phyloP scores from a whole-genome alignment of 106 monocot genomes.

The Phalaenopsis aphrodite region DNA sequence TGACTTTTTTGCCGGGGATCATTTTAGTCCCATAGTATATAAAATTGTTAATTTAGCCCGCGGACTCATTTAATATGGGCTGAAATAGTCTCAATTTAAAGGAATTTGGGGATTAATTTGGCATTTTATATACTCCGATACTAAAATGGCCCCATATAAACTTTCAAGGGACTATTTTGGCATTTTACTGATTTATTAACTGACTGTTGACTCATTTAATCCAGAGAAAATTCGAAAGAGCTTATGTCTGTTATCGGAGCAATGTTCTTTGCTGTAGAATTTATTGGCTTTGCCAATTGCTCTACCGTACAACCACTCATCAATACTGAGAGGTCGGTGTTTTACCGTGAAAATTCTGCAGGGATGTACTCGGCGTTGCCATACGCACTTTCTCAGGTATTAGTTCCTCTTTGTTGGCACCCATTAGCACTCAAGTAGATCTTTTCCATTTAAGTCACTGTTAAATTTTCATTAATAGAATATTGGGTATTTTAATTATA shows the following conservation, averaged over 20 bases:
- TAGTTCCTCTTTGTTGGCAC: not conserved
- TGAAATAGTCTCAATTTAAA: no score
- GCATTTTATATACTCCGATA: no score
- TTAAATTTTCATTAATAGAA: no score
- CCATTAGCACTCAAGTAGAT: not conserved
- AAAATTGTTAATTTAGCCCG: no score
- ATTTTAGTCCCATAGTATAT: no score
- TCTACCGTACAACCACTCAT: constrained; percentile 55
- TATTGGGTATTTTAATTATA: no score
- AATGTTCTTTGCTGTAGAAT: constrained; percentile 48
- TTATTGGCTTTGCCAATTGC: constrained; percentile 50
- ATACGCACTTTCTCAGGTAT: constrained; percentile 70
- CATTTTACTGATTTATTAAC: not conserved
- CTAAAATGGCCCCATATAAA: no score
- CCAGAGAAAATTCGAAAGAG: constrained; percentile 42
- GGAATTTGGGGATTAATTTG: no score
- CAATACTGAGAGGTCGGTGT: constrained; percentile 50
- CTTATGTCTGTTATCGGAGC: constrained; percentile 52
- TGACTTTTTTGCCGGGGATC: no score
- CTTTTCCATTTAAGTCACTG: no score
- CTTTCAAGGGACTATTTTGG: no score
- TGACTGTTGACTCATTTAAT: not conserved
- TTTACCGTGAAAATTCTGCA: constrained; percentile 70
- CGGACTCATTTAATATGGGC: no score
- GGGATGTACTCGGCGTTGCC: constrained; percentile 83